phyloP scores from a whole-genome alignment of 164 flowering plant species.

The Berberis vulgaris region DNA sequence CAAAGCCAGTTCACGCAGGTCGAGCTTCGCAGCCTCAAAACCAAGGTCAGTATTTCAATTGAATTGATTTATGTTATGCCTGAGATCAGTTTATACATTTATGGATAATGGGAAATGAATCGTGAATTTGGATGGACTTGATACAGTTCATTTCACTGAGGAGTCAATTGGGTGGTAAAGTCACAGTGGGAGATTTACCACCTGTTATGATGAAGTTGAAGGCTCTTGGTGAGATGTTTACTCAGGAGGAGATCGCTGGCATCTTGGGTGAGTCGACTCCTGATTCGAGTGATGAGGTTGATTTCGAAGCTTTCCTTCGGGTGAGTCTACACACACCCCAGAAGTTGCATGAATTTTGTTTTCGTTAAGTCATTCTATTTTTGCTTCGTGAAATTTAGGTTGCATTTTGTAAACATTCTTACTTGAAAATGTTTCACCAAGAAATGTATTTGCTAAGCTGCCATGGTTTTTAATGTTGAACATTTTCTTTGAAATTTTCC shows the following conservation, averaged over 20 bases:
- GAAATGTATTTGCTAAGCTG: no score
- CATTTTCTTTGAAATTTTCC: no score
- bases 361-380: neutral
- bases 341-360: neutral
- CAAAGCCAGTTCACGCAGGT: constrained; percentile 82
- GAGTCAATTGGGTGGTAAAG: constrained; percentile 22
- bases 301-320: constrained; percentile 73
- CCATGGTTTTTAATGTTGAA: no score
- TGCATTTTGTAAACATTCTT: neutral
- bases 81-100: neutral
- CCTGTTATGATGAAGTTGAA: constrained; percentile 54
- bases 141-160: constrained; percentile 38
- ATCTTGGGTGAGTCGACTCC: constrained; percentile 39
- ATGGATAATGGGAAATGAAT: neutral
- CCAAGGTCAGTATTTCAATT: constrained; percentile 31
- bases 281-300: constrained; percentile 43
- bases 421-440: no score
- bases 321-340: constrained; percentile 24
- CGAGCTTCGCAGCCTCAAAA: constrained; percentile 56
- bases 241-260: constrained; percentile 50
- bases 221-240: constrained; percentile 32
- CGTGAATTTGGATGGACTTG: constrained; percentile 5
- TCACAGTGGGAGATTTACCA: constrained; percentile 59
- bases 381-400: neutral
- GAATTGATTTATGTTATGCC: neutral